phyloP scores from a whole-genome alignment of 2,329 filamentous ascomycete species.

The Anthostomella pinea region DNA sequence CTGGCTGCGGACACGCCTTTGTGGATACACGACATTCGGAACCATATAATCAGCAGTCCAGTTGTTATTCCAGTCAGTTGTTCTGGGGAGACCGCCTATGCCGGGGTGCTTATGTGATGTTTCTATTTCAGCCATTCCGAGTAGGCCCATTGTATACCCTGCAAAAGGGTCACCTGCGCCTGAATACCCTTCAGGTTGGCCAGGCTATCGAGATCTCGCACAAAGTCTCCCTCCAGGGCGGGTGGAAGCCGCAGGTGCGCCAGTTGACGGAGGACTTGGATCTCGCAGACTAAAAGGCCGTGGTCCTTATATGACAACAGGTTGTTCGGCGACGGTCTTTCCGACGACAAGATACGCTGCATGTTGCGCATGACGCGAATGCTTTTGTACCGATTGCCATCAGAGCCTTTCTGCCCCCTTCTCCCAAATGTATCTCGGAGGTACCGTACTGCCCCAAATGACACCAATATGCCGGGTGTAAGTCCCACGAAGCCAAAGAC shows the following conservation, averaged over 20 bases:
- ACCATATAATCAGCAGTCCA: constrained; percentile 22
- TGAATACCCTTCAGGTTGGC: constrained; percentile 78
- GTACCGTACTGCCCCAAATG: constrained; percentile 71
- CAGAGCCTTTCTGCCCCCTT: constrained; percentile 67
- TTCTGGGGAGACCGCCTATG: no score
- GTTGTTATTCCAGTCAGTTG: no score
- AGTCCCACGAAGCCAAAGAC: constrained; percentile 97
- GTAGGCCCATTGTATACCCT: constrained; percentile 89
- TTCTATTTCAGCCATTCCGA: constrained; percentile 64
- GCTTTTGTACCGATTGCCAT: constrained; percentile 63
- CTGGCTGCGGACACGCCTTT: no score
- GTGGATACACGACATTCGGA: no score
- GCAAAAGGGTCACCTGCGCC: constrained; percentile 73
- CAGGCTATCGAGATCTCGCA: constrained; percentile 83
- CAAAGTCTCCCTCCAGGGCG: constrained; percentile 76
- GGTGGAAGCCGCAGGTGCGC: constrained; percentile 67
- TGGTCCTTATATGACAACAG: constrained; percentile 90
- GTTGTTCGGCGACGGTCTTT: constrained; percentile 66
- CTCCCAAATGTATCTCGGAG: constrained; percentile 65
- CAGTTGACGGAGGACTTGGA: constrained; percentile 74
- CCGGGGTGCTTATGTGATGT: no score
- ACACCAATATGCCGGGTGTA: constrained; percentile 88
- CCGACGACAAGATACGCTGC: constrained; percentile 72
- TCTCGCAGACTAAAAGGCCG: constrained; percentile 84
- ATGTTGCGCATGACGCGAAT: constrained; percentile 82